Base-by-base conservation (phyloP, 2,329 filamentous ascomycete genomes). In the Hypomyces perniciosus region DNA sequence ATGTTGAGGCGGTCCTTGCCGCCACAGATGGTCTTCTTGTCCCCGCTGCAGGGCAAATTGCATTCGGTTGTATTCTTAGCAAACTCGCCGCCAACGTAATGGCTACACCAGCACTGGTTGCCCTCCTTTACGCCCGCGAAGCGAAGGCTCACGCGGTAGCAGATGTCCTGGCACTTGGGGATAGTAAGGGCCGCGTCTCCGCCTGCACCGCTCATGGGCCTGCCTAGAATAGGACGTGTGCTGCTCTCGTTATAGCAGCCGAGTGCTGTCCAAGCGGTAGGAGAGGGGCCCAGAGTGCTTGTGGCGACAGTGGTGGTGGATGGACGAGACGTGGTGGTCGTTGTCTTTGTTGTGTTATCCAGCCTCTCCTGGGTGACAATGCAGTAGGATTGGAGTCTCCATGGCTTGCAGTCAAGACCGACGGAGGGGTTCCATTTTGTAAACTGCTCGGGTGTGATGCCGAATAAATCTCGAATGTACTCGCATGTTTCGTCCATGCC, bases 61-160 rank as follows among this genome's bases (percentile, higher is more conserved):
- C 54, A 58, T 8, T 58, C 41, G 5, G 35, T 34, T 37, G 49
- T 34, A 31, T 55, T 47, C 9, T 37, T 46, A 12, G 54, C 39
- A 30, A 26, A 40, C 37, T 54, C 42, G 33, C 56, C 54, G 35
- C 33, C 42, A n/a, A 58, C 34, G 13, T 54, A 56, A 39, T 41
- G 51, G 26, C 53, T 52, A 44, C 56, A 58, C 52, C 54, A 57
- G 50, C 57, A 54, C 39, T 59, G 48, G 39, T 57, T 59, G 40
- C 52, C 54, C n/a, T 46, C 30, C 49, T 55, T 54, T 12, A 58
- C 46, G 37, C 56, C 52, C 9, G 54, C 50, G 48, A 35, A 56
- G 37, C 52, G 44, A 37, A 52, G 39, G 34, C 44, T 50, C 34
- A 44, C 39, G 37, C 41, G 34, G 30, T 44, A 52, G 41, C 50